Evolutionary conservation across 331 rosid species (phyloP), one percentile per base, ranked within the genome.

Genomic region (Pyrus hybrid): DNA sequence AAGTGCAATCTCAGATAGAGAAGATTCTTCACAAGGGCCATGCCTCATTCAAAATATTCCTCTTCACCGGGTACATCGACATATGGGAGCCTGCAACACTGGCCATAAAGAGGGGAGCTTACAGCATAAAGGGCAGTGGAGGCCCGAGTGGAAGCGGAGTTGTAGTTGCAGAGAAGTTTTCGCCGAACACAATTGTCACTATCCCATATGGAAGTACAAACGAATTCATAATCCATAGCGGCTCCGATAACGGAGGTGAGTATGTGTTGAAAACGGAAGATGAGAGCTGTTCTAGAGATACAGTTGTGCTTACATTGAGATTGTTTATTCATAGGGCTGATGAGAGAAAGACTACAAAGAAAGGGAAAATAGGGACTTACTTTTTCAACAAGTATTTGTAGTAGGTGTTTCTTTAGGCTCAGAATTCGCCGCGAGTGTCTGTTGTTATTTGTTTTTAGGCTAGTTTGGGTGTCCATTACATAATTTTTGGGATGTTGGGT

Each of bases 81-180:
- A 77, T 88, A 72, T 95, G 97, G 97, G 97, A 95, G 74, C 87
- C 82, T 66, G 97, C 98, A 73, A 84, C 88, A 21, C 76, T 95
- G 85, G 78, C 88, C 71, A 85, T 95, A 61, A 95, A 95, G 88
- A 91, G 87, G 89, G 99, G 93, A 75, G 96, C 98, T n/a, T 92
- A 80, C 89, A 95, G 83, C 81, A 87, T 95, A 76, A 95, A 95
- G 86, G 69, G 86, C 88, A 85, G 79, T 73, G 65, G 68, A 37
- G 45, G 91, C 63, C 76, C 86, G 70, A 82, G 86, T 76, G 93
- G 96, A 66, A 66, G 28, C 23, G 70, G 70, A 47, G 87, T 63
- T 83, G 89, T 68, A 56, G 72, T 81, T 75, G 76, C 93, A 1
- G 97, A 95, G 72, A 95, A 95, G 73, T 87, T 95, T 83, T 88